Percentiles rank a stretch among this genome's conserved stretches.
phyloP scores from a whole-genome alignment of 768 basidiomycete genomes.

The Leccinum boreale region DNA sequence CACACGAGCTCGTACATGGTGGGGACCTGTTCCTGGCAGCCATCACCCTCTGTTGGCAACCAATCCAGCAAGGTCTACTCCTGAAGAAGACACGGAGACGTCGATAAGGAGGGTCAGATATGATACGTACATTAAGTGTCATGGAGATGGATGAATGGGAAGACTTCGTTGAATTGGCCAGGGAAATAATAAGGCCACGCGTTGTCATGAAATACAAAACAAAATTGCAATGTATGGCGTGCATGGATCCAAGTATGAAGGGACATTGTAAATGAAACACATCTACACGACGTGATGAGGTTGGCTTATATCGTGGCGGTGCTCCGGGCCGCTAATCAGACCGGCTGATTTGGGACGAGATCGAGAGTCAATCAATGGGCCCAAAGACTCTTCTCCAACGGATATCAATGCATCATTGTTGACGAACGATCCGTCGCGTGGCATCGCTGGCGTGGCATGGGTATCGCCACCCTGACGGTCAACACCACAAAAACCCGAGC shows the following conservation, averaged over 20 bases:
- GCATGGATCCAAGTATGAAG: background rate
- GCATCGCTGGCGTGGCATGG: background rate
- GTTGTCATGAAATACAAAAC: background rate
- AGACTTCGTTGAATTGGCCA: background rate
- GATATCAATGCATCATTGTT: background rate
- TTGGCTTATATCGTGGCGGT: constrained; percentile 5
- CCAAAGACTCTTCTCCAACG: background rate
- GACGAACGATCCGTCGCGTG: background rate
- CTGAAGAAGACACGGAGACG: background rate
- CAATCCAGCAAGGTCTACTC: background rate
- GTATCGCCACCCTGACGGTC: background rate
- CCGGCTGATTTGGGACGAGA: background rate
- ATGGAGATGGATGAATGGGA: background rate
- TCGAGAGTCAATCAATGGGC: background rate
- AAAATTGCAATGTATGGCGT: background rate
- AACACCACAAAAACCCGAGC: background rate
- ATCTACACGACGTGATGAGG: constrained; percentile 3
- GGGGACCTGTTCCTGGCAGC: background rate
- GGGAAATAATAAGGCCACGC: background rate
- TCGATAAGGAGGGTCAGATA: constrained; percentile 2
- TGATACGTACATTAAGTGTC: background rate
- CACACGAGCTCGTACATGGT: background rate
- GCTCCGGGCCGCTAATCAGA: constrained; percentile 4
- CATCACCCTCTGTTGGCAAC: background rate
- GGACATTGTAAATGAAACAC: background rate